phyloP scores from a whole-genome alignment of 495 filamentous ascomycete species.

The Penicillium mononematosum region DNA sequence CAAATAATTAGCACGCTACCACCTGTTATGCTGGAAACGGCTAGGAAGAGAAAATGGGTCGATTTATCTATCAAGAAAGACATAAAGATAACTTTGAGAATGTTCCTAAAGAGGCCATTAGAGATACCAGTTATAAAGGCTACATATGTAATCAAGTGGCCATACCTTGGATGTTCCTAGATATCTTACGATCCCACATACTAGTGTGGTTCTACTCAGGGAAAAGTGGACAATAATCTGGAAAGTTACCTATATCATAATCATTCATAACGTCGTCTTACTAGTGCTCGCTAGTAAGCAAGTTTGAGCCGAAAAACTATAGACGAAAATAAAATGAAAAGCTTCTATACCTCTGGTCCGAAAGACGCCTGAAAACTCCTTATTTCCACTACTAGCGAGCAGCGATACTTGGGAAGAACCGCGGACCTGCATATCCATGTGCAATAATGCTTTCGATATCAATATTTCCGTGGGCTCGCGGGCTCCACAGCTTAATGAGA shows the following conservation, averaged over 20 bases:
- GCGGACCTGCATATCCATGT: constrained; percentile 77
- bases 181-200: background rate
- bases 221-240: background rate
- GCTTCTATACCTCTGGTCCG: background rate
- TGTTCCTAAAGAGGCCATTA: background rate
- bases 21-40: no score
- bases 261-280: constrained; percentile 6
- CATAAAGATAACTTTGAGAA: background rate
- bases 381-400: background rate
- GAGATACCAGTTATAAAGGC: background rate
- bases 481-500: constrained; percentile 83
- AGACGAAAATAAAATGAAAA: background rate
- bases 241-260: background rate
- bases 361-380: background rate
- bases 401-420: constrained; percentile 63
- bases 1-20: background rate
- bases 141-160: background rate
- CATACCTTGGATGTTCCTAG: background rate
- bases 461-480: constrained; percentile 64
- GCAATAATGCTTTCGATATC: constrained; percentile 80
- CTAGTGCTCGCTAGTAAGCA: background rate
- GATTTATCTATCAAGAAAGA: background rate
- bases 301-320: background rate
- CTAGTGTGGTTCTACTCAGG: background rate
- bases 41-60: background rate